Base-by-base conservation (phyloP, 805 yeast genomes). In the Zygosaccharomyces lentus region DNA sequence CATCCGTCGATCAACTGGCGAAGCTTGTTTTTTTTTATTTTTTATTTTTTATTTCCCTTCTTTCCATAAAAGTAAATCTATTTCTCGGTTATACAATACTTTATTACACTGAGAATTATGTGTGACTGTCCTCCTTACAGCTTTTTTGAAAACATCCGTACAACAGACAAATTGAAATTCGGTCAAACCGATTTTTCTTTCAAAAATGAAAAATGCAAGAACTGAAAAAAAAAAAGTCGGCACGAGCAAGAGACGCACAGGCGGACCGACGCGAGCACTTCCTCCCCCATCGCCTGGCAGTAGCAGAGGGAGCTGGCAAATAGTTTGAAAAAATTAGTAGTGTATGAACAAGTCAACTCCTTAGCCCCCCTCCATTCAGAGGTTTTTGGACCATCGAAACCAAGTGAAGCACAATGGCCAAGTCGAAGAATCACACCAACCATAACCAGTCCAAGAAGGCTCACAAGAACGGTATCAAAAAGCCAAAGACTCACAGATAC, bases 401-500 rank as follows among this genome's bases (percentile, higher is more conserved):
- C 57, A 56, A 38, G 25, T 38, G 26, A 38, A 38, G 34, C 41
- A 70, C 74, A 77, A 91, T 93, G 99, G 74, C 99, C 76, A 93
- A 93, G 81, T 91, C 98, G 65, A 93, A 93, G 96, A 93, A 93
- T 80, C 98, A 93, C 76, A 93, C 99, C 78, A 90, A 89, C 78
- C 99, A 93, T 80, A 93, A 93, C 95, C 98, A 91, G 80, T 87
- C 85, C 89, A 86, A 77, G 75, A 93, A 93, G 95, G 98, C 98
- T 71, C 99, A 93, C 97, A 90, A 84, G 74, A 93, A 93, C 86
- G 99, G 99, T 81, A 91, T 93, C 81, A 91, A 91, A 87, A 93
- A 91, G 90, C 96, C 97, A 68, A 87, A 81, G 84, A 84, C 96
- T 71, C 77, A 82, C 95, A 90, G 87, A 81, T 89, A 91, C 84